These are phyloP conservation scores for Phytomonas francai DNA, from an alignment of 208 protist species.

Conservation along the genomic window DNA sequence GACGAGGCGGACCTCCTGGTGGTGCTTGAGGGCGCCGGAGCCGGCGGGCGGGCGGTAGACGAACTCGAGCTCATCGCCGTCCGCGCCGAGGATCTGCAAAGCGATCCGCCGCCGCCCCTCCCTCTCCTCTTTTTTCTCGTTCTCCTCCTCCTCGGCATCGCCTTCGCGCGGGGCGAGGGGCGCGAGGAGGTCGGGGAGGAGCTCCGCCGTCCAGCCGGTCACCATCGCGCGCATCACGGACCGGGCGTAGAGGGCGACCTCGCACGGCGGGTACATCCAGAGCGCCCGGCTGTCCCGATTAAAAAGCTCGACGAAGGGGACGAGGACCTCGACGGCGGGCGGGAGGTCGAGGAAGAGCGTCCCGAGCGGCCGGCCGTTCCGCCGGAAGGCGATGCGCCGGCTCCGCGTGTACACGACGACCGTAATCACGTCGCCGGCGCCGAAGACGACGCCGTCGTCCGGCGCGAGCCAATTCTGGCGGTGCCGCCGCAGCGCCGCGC, in stretches of 20 bases:
- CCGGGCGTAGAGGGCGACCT: conserved; percentile 49
- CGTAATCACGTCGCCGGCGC: conserved; percentile 80
- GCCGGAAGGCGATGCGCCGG: conserved; percentile 62
- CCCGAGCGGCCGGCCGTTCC: conserved; percentile 72
- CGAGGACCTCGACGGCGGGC: conserved; percentile 40
- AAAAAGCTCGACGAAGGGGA: conserved; percentile 79
- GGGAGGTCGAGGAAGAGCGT: conserved; percentile 53
- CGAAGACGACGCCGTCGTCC: conserved; percentile 67
- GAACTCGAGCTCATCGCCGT: conserved; percentile 65
- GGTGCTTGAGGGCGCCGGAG: conserved; percentile 16
- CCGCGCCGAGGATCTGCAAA: conserved; percentile 60
- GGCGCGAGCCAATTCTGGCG: conserved; percentile 56
- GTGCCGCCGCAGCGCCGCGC: conserved; percentile 39
- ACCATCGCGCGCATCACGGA: conserved; percentile 68
- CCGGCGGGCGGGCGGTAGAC: conserved; percentile 43
- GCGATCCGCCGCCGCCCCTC: conserved; percentile 19
- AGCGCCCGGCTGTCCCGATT: conserved; percentile 60
- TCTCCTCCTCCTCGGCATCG: background rate
- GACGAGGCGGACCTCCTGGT: conserved; percentile 30
- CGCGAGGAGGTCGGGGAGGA: background rate
- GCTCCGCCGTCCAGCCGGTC: conserved; percentile 28
- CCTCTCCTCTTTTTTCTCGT: background rate
- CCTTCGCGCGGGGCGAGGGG: conserved; percentile 1
- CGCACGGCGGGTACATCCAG: conserved; percentile 65
- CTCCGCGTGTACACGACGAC: conserved; percentile 45